Conservation (phyloP, 192 early-diverging fungal genomes). For the Podila epicladia region DNA sequence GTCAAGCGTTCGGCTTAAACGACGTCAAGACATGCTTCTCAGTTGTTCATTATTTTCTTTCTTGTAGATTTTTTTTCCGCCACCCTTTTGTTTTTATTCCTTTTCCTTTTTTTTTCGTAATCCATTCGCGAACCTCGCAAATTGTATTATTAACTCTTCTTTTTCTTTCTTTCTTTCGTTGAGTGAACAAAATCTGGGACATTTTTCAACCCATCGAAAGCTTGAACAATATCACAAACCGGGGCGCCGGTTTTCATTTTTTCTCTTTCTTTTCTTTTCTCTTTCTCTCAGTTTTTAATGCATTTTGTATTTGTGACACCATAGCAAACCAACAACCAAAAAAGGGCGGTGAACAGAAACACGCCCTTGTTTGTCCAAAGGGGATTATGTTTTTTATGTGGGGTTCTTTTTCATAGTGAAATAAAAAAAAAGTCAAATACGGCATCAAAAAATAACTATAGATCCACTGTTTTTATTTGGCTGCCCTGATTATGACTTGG, state of each 20-base stretch:
- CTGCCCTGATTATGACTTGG: neutral
- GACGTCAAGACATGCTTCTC: neutral
- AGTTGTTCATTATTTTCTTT: constrained; percentile 1
- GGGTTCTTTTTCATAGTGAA: no score
- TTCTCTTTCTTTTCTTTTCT: neutral
- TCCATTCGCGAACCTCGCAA: constrained; percentile 3
- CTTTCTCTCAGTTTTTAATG: neutral
- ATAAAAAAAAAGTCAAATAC: neutral
- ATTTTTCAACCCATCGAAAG: no score
- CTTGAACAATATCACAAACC: no score
- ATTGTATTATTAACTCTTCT: constrained; percentile 3
- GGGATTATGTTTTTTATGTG: no score
- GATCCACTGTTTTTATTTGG: neutral
- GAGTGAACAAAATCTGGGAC: neutral
- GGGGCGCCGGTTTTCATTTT: neutral
- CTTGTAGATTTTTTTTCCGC: constrained; percentile 3
- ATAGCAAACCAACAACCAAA: neutral
- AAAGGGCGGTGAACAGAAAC: neutral
- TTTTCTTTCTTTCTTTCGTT: neutral
- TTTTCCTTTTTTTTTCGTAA: neutral
- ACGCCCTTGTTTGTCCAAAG: no score
- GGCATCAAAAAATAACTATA: neutral
- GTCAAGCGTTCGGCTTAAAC: constrained; percentile 39
- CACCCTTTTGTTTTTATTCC: neutral
- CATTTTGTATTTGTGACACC: neutral